Evolutionary conservation across 2,329 filamentous ascomycete genomes (phyloP), one percentile per base, ranked within the genome.

Genomic region (Microcyclospora pomicola): DNA sequence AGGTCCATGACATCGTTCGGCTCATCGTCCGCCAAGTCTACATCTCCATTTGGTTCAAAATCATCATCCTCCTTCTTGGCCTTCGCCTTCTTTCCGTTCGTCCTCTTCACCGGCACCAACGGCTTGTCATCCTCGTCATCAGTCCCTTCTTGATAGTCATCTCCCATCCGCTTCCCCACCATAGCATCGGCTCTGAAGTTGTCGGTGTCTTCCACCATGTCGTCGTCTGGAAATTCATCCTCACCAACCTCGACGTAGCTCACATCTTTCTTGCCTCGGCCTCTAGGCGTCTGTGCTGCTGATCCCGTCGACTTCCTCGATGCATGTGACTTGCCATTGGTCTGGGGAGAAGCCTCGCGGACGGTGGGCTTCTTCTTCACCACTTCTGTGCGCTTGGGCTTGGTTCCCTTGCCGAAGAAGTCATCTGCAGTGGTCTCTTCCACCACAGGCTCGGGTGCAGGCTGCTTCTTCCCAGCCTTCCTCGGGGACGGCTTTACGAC

Each of bases 151-250:
- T 73, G 70, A 39, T 87, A 84, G 37, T 84, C 79, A 52, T 91
- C 82, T 31, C 77, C 80, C 35, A 60, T 43, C 35, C 48, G 48
- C 38, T 42, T 48, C 40, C 71, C 75, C 33, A 72, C 65, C 54
- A 77, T 80, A 27, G 71, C 72, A 46, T 83, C 77, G 3, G 80
- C 78, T 11, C 79, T 81, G 59, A 87, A 87, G 14, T 94, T 86
- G 49, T 94, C 87, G 46, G 85, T 81, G 33, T 73, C 78, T 33
- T 60, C 54, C 34, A 65, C 62, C 35, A 63, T 54, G 32, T 65
- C 42, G 34, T 59, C 54, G 35, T 60, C 58, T 3, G 54, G 55
- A 31, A 60, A 59, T 39, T 61, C 58, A 37, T 56, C 48, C 34
- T 54, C 52, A 37, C 58, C 49, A 9, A 55, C 43, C 33, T 58